phyloP scores from a whole-genome alignment of 352 stramenopile genomes.

The Blastocystis sp. region DNA sequence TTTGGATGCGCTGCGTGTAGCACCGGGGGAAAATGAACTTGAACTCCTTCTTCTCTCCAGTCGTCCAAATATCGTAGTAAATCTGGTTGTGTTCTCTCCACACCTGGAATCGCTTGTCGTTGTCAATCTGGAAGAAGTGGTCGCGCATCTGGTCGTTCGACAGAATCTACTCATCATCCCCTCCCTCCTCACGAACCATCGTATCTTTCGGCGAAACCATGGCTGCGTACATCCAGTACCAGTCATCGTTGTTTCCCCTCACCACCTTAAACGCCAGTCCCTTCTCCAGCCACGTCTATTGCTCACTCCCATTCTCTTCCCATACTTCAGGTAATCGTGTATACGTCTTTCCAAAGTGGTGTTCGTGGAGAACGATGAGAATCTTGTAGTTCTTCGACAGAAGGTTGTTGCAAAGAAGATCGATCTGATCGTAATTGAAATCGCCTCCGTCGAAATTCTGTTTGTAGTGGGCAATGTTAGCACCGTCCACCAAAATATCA shows the following conservation, averaged over 20 bases:
- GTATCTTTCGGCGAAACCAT: conserved; percentile 62
- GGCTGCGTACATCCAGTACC: conserved; percentile 94
- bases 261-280: conserved; percentile 81
- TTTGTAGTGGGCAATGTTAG: conserved; percentile 93
- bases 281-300: conserved; percentile 64
- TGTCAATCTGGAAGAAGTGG: conserved; percentile 97
- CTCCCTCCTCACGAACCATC: conserved; percentile 58
- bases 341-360: conserved; percentile 80
- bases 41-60: conserved; percentile 31
- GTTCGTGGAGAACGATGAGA: conserved; percentile 84
- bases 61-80: conserved; percentile 69
- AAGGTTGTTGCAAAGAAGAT: conserved; percentile 80
- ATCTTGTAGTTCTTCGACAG: conserved; percentile 71
- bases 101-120: conserved; percentile 78
- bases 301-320: conserved; percentile 68
- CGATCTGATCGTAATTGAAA: conserved; percentile 88
- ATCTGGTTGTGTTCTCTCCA: conserved; percentile 93
- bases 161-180: conserved; percentile 69
- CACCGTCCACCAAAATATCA: conserved; percentile 86
- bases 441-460: conserved; percentile 82
- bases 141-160: conserved; percentile 98
- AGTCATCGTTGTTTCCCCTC: conserved; percentile 93
- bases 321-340: conserved; percentile 68
- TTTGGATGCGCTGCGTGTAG: conserved; percentile 39
- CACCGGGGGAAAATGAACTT: conserved; percentile 13